These are phyloP conservation scores for Pichia sporocuriosa DNA, from an alignment of 805 yeast species.

Conservation along the genomic window DNA sequence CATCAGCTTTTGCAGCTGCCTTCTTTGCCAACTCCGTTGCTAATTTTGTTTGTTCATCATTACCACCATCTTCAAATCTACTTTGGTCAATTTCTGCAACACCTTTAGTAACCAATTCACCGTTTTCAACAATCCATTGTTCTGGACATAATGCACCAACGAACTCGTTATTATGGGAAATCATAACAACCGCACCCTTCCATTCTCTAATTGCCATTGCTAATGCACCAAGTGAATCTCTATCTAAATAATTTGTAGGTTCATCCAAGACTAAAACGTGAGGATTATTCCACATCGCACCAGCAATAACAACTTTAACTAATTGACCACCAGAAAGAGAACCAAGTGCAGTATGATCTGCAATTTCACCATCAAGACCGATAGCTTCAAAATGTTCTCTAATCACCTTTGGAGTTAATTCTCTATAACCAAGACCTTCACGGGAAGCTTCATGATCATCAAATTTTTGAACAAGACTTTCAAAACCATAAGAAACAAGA, in stretches of 20 bases:
- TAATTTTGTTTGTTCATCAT: slow-evolving; percentile 37
- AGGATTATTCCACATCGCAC: slow-evolving; percentile 99
- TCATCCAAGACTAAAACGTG: slow-evolving; percentile 94
- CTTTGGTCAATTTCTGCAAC: slow-evolving; percentile 64
- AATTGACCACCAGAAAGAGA: slow-evolving; percentile 96
- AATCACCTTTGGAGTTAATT: slow-evolving; percentile 82
- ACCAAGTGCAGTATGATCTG: slow-evolving; percentile 96
- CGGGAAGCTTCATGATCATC: slow-evolving; percentile 99
- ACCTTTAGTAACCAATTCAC: slow-evolving; percentile 81
- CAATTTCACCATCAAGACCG: slow-evolving; percentile 96
- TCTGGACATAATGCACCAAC: slow-evolving; percentile 98
- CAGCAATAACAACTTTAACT: slow-evolving; percentile 97
- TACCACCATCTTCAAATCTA: slow-evolving; percentile 74
- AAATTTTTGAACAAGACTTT: slow-evolving; percentile 87
- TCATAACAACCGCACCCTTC: slow-evolving; percentile 98
- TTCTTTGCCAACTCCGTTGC: slow-evolving; percentile 40
- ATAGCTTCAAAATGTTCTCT: slow-evolving; percentile 96
- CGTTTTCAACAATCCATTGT: slow-evolving; percentile 96
- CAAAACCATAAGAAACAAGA: slow-evolving; percentile 77
- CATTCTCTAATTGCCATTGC: slow-evolving; percentile 98
- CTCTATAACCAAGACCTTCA: slow-evolving; percentile 98
- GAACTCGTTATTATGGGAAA: slow-evolving; percentile 94
- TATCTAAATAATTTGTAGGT: slow-evolving; percentile 96
- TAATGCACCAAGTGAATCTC: slow-evolving; percentile 95
- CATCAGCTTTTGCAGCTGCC: slow-evolving; percentile 44